phyloP scores from a whole-genome alignment of 2,329 filamentous ascomycete species.

The Botrytis paeoniae region DNA sequence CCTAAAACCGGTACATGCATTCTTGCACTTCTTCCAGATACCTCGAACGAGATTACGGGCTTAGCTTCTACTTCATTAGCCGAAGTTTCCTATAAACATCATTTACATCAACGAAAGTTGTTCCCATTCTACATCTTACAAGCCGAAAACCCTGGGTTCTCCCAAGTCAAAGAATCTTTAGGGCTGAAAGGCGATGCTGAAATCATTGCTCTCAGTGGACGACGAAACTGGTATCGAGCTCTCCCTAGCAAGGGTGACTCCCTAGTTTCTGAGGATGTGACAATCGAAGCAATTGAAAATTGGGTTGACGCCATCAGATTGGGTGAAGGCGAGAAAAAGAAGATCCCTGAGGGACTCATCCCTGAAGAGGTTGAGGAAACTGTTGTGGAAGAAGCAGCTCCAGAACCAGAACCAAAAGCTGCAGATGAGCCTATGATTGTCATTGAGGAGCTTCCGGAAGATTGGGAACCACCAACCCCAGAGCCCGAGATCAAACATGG shows the following conservation, averaged over 20 bases:
- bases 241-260: constrained; percentile 44
- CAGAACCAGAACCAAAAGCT: constrained; percentile 23
- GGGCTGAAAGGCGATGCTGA: constrained; percentile 61
- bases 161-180: constrained; percentile 57
- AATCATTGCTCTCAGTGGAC: constrained; percentile 79
- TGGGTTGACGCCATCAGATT: constrained; percentile 93
- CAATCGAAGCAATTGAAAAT: constrained; percentile 62
- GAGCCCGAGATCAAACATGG: constrained; percentile 20
- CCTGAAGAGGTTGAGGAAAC: constrained; percentile 45
- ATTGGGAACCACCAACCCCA: constrained; percentile 8
- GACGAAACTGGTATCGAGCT: constrained; percentile 80
- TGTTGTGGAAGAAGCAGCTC: constrained; percentile 41
- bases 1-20: constrained; percentile 79
- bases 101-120: constrained; percentile 60
- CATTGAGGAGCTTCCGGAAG: constrained; percentile 11
- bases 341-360: constrained; percentile 62
- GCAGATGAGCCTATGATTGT: constrained; percentile 17
- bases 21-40: constrained; percentile 65
- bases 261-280: constrained; percentile 47
- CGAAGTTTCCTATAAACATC: constrained; percentile 73
- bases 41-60: constrained; percentile 40
- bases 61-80: constrained; percentile 63
- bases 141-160: constrained; percentile 54
- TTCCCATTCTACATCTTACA: constrained; percentile 84
- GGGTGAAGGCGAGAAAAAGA: constrained; percentile 79